Percentiles rank a stretch among this genome's conserved stretches.
phyloP scores from a whole-genome alignment of 768 basidiomycete genomes.

The Amanita phalloides region DNA sequence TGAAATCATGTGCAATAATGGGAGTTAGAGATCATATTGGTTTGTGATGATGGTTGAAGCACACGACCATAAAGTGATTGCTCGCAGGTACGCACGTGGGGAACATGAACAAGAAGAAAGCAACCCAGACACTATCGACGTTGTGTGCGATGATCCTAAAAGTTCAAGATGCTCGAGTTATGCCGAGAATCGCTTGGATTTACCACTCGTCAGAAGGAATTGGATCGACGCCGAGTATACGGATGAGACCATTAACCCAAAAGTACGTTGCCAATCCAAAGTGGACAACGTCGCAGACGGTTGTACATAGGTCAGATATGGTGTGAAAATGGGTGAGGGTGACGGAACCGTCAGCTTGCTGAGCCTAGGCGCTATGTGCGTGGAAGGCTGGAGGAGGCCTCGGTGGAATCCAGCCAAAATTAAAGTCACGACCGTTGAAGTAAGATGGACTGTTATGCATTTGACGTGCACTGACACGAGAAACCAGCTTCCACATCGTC shows the following conservation, averaged over 20 bases:
- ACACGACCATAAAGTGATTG: background rate
- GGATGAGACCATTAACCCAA: conserved; percentile 47
- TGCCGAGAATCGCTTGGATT: conserved; percentile 32
- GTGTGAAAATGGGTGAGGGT: conserved; percentile 89
- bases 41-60: conserved; percentile 14
- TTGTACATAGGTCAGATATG: conserved; percentile 49
- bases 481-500: conserved; percentile 66
- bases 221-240: conserved; percentile 86
- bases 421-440: conserved; percentile 78
- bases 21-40: conserved; percentile 74
- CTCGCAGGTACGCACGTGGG: conserved; percentile 58
- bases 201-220: conserved; percentile 3
- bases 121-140: conserved; percentile 29
- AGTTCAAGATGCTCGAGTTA: conserved; percentile 29
- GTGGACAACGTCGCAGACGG: background rate
- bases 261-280: conserved; percentile 23
- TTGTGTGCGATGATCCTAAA: conserved; percentile 33
- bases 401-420: conserved; percentile 93
- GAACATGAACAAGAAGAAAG: conserved; percentile 58
- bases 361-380: conserved; percentile 92
- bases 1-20: background rate
- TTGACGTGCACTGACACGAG: conserved; percentile 1
- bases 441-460: conserved; percentile 19
- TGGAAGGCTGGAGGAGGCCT: conserved; percentile 84
- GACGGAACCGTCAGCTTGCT: conserved; percentile 88